These are phyloP conservation scores for Boletus rubescentipes DNA, from an alignment of 768 basidiomycete species.

Conservation along the genomic window DNA sequence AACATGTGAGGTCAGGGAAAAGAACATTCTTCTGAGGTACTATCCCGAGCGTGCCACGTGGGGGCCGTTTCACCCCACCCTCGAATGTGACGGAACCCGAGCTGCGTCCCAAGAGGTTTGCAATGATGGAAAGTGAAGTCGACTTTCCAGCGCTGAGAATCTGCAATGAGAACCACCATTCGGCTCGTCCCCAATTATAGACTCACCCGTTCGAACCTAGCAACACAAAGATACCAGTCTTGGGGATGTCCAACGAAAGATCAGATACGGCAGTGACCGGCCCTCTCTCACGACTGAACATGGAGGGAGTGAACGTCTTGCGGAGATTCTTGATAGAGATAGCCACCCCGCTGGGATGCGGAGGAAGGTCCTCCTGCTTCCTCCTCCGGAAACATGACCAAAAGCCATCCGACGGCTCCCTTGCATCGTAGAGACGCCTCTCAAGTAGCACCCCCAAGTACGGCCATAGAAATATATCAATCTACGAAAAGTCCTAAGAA, in stretches of 20 bases:
- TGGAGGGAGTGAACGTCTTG: constrained; percentile 55
- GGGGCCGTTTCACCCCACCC: constrained; percentile 51
- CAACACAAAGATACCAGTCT: constrained; percentile 70
- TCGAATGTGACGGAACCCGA: constrained; percentile 57
- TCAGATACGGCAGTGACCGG: constrained; percentile 62
- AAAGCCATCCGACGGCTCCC: constrained; percentile 32
- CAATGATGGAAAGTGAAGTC: constrained; percentile 66
- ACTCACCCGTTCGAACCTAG: constrained; percentile 68
- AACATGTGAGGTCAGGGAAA: constrained; percentile 71
- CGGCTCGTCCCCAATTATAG: not conserved
- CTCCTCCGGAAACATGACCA: constrained; percentile 22
- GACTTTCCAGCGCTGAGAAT: constrained; percentile 70
- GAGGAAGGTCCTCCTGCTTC: constrained; percentile 19
- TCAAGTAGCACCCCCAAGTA: constrained; percentile 61
- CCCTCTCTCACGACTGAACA: constrained; percentile 46
- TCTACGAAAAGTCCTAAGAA: constrained; percentile 34
- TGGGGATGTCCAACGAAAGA: constrained; percentile 68
- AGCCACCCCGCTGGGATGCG: constrained; percentile 42
- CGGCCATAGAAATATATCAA: constrained; percentile 75
- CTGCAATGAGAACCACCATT: not conserved
- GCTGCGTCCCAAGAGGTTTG: constrained; percentile 57
- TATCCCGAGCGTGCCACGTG: constrained; percentile 69
- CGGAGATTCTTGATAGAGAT: constrained; percentile 61
- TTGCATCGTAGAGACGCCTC: constrained; percentile 58
- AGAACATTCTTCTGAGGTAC: constrained; percentile 85